phyloP scores from a whole-genome alignment of 2,329 filamentous ascomycete genomes.

The Hypoxylon sp. region DNA sequence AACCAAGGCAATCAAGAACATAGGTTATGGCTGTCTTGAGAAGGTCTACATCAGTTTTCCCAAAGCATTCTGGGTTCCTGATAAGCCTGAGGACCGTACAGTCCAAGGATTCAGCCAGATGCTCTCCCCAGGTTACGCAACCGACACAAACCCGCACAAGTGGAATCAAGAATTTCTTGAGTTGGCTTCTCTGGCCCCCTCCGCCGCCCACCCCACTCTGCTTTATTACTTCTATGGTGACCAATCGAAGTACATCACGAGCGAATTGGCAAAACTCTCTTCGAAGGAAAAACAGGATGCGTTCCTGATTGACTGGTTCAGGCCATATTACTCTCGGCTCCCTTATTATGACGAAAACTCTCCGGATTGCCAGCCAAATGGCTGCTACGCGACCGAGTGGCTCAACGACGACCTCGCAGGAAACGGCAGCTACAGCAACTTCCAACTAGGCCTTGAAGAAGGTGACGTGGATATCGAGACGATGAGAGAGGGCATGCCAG shows the following conservation, averaged over 20 bases:
- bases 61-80: constrained; percentile 73
- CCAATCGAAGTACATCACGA: constrained; percentile 64
- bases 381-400: constrained; percentile 78
- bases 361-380: constrained; percentile 67
- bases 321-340: constrained; percentile 79
- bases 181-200: constrained; percentile 69
- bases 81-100: constrained; percentile 51
- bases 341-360: constrained; percentile 68
- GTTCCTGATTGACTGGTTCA: constrained; percentile 72
- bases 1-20: constrained; percentile 67
- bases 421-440: constrained; percentile 85
- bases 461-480: constrained; percentile 76
- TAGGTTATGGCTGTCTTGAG: constrained; percentile 76
- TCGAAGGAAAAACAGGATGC: constrained; percentile 58
- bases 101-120: constrained; percentile 78
- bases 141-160: constrained; percentile 64
- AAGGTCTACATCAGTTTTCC: constrained; percentile 78
- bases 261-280: constrained; percentile 52
- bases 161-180: constrained; percentile 85
- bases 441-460: constrained; percentile 75
- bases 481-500: constrained; percentile 70
- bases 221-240: constrained; percentile 82
- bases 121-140: constrained; percentile 73
- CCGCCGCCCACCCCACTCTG: constrained; percentile 77
- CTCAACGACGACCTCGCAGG: constrained; percentile 80